These are phyloP conservation scores for Neurospora tetraspora DNA, from an alignment of 495 filamentous ascomycete species.

Conservation along the genomic window DNA sequence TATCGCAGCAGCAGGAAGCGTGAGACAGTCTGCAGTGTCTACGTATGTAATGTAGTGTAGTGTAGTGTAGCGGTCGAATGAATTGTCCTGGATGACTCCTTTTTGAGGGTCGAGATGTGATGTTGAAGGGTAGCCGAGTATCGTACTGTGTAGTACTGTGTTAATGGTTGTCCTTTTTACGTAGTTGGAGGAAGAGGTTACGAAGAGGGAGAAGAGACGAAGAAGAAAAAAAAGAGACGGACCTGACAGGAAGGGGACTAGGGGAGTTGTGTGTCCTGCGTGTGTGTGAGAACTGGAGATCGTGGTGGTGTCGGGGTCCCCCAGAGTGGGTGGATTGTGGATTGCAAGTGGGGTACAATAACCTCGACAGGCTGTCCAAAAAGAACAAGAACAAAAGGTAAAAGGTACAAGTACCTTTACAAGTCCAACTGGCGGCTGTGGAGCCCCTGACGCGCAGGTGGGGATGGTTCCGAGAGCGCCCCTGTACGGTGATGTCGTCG, in stretches of 20 bases:
- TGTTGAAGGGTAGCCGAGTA: neutral
- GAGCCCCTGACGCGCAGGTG: conserved; percentile 4
- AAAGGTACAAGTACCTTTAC: neutral
- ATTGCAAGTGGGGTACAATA: neutral
- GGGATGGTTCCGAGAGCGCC: neutral
- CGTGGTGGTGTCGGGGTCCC: neutral
- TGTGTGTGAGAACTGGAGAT: neutral
- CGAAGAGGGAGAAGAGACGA: neutral
- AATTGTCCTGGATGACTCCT: neutral
- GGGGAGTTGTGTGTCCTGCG: neutral
- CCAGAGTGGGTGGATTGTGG: neutral
- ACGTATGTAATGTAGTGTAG: neutral
- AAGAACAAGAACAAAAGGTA: neutral
- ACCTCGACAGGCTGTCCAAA: neutral
- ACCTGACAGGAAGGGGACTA: neutral
- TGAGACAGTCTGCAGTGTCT: neutral
- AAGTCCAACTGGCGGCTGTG: neutral
- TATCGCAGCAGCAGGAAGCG: neutral
- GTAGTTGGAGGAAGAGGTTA: neutral
- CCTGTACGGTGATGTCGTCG: conserved; percentile 4
- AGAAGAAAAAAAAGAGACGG: neutral
- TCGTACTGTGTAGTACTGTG: neutral
- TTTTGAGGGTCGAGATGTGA: neutral
- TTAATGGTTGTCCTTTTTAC: neutral
- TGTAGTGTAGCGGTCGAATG: neutral